Evolutionary conservation across 352 stramenopile species (phyloP).

Genomic region (Pythium chondricola): DNA sequence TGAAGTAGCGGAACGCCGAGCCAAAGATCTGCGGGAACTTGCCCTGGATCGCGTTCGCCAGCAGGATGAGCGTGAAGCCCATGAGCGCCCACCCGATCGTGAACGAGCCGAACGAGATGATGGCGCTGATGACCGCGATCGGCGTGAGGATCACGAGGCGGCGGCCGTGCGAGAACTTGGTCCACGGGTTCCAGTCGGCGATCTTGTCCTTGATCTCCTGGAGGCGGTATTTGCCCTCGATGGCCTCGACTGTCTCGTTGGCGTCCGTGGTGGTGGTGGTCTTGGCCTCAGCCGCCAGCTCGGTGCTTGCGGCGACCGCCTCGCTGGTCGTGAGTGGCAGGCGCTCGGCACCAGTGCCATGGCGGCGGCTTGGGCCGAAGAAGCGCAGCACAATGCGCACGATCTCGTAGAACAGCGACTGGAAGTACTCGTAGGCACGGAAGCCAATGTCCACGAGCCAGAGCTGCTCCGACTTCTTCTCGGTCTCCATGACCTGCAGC

Average conservation of each 20-base stretch:
- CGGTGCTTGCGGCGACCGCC: conserved; percentile 7
- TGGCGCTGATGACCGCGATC: conserved; percentile 65
- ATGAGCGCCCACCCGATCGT: conserved; percentile 80
- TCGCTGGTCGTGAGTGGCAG: conserved; percentile 20
- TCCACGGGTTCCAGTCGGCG: conserved; percentile 64
- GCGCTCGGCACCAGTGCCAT: conserved; percentile 2
- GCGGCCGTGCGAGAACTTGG: conserved; percentile 65
- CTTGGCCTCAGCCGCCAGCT: conserved; percentile 20
- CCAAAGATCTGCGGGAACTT: conserved; percentile 85
- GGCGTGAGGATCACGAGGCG: conserved; percentile 60
- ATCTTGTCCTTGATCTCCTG: conserved; percentile 41
- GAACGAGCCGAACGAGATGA: conserved; percentile 78
- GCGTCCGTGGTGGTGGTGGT: conserved; percentile 24
- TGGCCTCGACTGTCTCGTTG: conserved; percentile 52
- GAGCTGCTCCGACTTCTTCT: conserved; percentile 78
- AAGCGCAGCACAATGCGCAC: conserved; percentile 23
- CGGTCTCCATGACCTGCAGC: conserved; percentile 65
- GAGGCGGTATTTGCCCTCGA: conserved; percentile 50
- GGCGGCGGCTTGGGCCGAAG: neutral
- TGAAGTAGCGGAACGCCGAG: conserved; percentile 81
- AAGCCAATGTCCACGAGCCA: conserved; percentile 84
- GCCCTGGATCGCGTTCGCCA: conserved; percentile 73
- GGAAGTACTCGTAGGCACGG: conserved; percentile 65
- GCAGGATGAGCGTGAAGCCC: conserved; percentile 72
- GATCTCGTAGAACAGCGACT: conserved; percentile 52